Evolutionary conservation across 1,284 basidiomycete genomes (phyloP).

Genomic region (Sanguinoderma infundibulare): DNA sequence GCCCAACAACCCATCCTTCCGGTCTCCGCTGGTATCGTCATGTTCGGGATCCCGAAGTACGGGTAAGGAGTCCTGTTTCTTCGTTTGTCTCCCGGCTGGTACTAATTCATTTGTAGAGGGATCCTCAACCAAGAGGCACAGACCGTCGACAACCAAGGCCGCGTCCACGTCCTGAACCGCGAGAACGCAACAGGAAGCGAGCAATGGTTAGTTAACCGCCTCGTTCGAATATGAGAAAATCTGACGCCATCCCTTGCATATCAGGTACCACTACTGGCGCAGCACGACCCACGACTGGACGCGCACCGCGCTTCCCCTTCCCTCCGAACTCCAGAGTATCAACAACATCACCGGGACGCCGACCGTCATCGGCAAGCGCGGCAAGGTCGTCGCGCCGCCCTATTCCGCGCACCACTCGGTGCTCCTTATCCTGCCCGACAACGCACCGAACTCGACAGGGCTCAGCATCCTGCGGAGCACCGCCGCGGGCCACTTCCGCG

Average conservation of each 20-base stretch:
- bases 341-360: slow-evolving; percentile 46
- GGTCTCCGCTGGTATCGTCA: slow-evolving; percentile 42
- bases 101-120: slow-evolving; percentile 32
- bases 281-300: slow-evolving; percentile 42
- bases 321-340: slow-evolving; percentile 28
- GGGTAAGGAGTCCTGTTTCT: slow-evolving; percentile 31
- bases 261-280: slow-evolving; percentile 49
- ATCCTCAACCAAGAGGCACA: slow-evolving; percentile 51
- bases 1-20: slow-evolving; percentile 39
- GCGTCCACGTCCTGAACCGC: slow-evolving; percentile 48
- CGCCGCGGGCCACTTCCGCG: slow-evolving; percentile 39
- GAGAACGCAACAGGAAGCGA: slow-evolving; percentile 46
- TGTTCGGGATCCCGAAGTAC: slow-evolving; percentile 48
- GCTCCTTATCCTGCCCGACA: slow-evolving; percentile 43
- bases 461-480: slow-evolving; percentile 42
- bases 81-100: neutral
- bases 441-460: slow-evolving; percentile 41
- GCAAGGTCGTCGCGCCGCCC: slow-evolving; percentile 39
- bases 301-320: slow-evolving; percentile 40
- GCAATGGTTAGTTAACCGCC: slow-evolving; percentile 37
- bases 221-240: neutral
- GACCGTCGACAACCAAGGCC: slow-evolving; percentile 40
- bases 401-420: slow-evolving; percentile 25
- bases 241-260: neutral
- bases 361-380: slow-evolving; percentile 47